Percentiles rank a stretch among this genome's conserved stretches.
Conservation (phyloP, 106 monocot species). For the Cymbidium sinense region DNA sequence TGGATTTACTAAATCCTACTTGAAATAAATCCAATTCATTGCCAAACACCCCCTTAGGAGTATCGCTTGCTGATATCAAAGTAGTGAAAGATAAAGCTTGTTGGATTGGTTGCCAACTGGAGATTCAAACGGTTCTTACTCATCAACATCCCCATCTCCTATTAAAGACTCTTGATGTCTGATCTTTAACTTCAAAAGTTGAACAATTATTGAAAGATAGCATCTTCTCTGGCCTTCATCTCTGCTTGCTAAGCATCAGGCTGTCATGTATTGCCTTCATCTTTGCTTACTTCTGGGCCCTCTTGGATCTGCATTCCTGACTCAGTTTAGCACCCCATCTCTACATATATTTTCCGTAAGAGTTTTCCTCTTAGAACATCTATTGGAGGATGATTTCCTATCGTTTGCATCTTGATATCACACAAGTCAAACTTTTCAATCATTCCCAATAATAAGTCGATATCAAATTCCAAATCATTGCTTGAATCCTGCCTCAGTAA, state of each 20-base stretch:
- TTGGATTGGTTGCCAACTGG: slow-evolving; percentile 34
- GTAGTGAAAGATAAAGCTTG: slow-evolving; percentile 36
- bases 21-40: no score
- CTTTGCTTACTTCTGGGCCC: slow-evolving; percentile 61
- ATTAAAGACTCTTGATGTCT: slow-evolving; percentile 19
- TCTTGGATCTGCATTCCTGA: slow-evolving; percentile 54
- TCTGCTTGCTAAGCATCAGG: slow-evolving; percentile 57
- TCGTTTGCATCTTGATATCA: slow-evolving; percentile 15
- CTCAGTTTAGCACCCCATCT: slow-evolving; percentile 74
- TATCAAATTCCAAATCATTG: slow-evolving; percentile 28
- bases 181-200: slow-evolving; percentile 16
- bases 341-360: slow-evolving; percentile 70
- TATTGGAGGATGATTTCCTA: slow-evolving; percentile 17
- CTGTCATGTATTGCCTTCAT: slow-evolving; percentile 84
- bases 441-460: slow-evolving; percentile 37
- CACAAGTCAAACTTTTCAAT: slow-evolving; percentile 26
- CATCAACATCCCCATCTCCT: slow-evolving; percentile 26
- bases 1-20: no score
- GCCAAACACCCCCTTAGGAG: no score
- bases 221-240: slow-evolving; percentile 54
- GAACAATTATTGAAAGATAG: slow-evolving; percentile 32
- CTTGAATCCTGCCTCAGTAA: slow-evolving; percentile 19
- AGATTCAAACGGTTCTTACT: slow-evolving; percentile 32
- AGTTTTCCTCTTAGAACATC: slow-evolving; percentile 62
- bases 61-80: slow-evolving; percentile 27